phyloP scores from a whole-genome alignment of 495 filamentous ascomycete species.

The Penicillium diatomitis region DNA sequence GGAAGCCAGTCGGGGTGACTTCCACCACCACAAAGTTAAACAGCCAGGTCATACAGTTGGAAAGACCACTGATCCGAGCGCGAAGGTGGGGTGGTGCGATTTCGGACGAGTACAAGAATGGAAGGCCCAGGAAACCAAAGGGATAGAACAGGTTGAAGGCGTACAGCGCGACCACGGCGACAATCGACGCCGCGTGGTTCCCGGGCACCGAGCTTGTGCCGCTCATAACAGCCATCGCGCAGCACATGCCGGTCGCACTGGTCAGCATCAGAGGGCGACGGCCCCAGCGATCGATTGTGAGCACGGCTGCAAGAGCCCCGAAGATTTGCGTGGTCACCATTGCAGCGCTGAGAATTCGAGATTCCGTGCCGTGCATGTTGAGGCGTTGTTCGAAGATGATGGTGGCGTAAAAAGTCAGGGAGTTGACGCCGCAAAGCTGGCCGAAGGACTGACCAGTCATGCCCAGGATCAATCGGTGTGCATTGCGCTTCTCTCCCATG shows the following conservation, averaged over 20 bases:
- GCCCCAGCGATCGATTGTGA: conserved; percentile 20
- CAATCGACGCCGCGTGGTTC: conserved; percentile 1
- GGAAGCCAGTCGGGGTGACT: conserved; percentile 24
- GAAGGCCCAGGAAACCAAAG: conserved; percentile 40
- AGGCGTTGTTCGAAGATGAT: conserved; percentile 20
- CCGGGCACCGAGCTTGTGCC: neutral
- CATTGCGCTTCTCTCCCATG: conserved; percentile 8
- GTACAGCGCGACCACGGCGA: conserved; percentile 36
- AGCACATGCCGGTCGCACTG: conserved; percentile 28
- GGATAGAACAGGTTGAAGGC: conserved; percentile 42
- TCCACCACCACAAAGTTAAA: conserved; percentile 10
- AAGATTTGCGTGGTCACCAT: conserved; percentile 15
- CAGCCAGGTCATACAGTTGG: conserved; percentile 33
- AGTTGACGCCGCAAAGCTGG: conserved; percentile 16
- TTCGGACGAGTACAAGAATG: conserved; percentile 44
- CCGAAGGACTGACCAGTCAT: conserved; percentile 15
- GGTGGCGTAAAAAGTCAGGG: conserved; percentile 15
- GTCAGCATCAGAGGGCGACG: conserved; percentile 28
- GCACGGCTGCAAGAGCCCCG: conserved; percentile 17
- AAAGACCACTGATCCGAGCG: conserved; percentile 31
- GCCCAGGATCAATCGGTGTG: conserved; percentile 19
- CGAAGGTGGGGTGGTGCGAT: conserved; percentile 36
- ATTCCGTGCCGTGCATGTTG: conserved; percentile 6
- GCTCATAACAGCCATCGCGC: conserved; percentile 31
- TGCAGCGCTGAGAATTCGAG: conserved; percentile 15